These are phyloP conservation scores for Penicillium sp. DNA, from an alignment of 2,329 filamentous ascomycete species.

Conservation along the genomic window DNA sequence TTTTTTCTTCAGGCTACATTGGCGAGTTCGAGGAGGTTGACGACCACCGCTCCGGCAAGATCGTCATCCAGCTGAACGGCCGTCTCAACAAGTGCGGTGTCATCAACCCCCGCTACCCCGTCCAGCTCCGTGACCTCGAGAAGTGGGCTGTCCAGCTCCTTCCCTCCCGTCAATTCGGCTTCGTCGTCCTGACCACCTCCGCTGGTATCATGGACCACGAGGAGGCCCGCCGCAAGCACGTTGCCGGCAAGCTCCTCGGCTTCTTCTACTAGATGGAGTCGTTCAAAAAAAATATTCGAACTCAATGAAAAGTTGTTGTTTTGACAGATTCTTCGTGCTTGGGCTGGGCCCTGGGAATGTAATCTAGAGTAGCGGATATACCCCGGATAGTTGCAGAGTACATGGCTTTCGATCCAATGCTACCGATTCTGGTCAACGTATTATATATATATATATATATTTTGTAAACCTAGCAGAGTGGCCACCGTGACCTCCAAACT, in stretches of 20 bases:
- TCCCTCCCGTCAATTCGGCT: constrained; percentile 99
- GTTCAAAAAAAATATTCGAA: constrained; percentile 28
- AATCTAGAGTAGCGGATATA: constrained; percentile 30
- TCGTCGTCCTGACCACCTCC: constrained; percentile 98
- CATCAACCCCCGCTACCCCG: constrained; percentile 99
- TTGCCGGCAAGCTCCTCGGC: constrained; percentile 97
- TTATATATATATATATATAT: no score
- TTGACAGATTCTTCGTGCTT: constrained; percentile 30
- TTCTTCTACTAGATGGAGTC: constrained; percentile 86
- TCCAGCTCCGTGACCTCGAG: constrained; percentile 96
- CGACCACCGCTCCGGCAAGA: constrained; percentile 99
- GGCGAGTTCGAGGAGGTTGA: constrained; percentile 99
- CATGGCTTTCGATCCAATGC: constrained; percentile 27
- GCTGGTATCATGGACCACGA: constrained; percentile 99
- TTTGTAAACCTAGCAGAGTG: neutral
- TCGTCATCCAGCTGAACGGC: constrained; percentile 99
- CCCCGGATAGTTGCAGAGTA: constrained; percentile 30
- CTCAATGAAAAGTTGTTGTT: constrained; percentile 30
- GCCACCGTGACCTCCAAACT: no score
- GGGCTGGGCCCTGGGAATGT: constrained; percentile 31
- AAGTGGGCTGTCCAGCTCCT: constrained; percentile 99
- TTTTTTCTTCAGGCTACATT: constrained; percentile 77
- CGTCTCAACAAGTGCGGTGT: constrained; percentile 99
- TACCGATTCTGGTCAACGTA: constrained; percentile 26
- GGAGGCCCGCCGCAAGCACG: constrained; percentile 98